Evolutionary conservation across 192 early-diverging fungal species (phyloP).

Genomic region (Coemansia sp.): DNA sequence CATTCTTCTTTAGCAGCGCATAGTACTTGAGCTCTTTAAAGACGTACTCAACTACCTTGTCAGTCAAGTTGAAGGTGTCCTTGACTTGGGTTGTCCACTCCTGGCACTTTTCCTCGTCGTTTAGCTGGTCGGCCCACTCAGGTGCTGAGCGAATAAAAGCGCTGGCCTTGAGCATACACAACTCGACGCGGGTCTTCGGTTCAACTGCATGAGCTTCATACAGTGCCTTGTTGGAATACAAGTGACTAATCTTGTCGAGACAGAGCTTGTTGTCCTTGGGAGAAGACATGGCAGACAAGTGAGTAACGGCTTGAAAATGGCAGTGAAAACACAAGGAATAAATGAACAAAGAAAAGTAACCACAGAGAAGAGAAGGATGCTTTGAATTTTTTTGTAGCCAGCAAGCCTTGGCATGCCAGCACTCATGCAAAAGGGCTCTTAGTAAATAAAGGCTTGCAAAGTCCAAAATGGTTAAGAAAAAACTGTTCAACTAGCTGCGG

Average conservation of each 20-base stretch:
- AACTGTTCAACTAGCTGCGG: background rate
- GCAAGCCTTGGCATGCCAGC: too few relatives aligned
- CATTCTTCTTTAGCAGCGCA: conserved; percentile 14
- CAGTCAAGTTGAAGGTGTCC: conserved; percentile 9
- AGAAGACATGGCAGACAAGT: background rate
- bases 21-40: conserved; percentile 37
- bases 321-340: background rate
- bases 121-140: too few relatives aligned
- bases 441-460: too few relatives aligned
- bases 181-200: background rate
- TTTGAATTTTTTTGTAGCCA: too few relatives aligned
- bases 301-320: background rate
- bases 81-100: background rate
- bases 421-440: too few relatives aligned
- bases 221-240: background rate
- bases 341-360: background rate
- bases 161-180: conserved; percentile 6
- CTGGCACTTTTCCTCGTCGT: background rate
- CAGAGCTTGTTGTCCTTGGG: background rate
- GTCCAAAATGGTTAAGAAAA: too few relatives aligned
- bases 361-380: background rate
- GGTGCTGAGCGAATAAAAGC: background rate
- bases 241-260: background rate
- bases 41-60: conserved; percentile 20
- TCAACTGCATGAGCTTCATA: background rate